Evolutionary conservation across 1,284 basidiomycete species (phyloP), one percentile per base, ranked within the genome.

Genomic region (Malassezia furfur): DNA sequence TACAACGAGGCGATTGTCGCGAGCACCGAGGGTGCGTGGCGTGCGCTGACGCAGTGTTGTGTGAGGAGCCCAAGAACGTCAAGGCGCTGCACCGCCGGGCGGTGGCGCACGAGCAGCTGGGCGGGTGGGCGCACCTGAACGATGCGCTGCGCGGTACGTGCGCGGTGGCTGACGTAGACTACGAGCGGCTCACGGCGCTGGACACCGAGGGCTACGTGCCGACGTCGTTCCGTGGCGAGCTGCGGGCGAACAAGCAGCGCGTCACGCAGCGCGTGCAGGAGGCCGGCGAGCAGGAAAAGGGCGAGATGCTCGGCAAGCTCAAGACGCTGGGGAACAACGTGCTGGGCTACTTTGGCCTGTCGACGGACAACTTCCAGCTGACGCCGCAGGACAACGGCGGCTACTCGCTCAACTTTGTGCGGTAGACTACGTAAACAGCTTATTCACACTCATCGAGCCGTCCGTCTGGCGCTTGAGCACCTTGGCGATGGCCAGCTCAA

Each of bases 401-500:
- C 0, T 96, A 96, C 78, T 87, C 85, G 1, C 83, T 96, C 81
- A 87, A 89, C 65, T 96, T 96, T 50, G 28, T 34, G 40, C 30
- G 17, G 28, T 52, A 48, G 38, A 28, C 57, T 70, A 77, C 45
- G 73, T 76, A 64, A 75, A 77, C 52, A 77, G 69, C 68, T 77
- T 77, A 54, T 67, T 72, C 46, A 66, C 63, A 17, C 65, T 69
- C 41, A 71, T 76, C 57, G 68, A 66, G 36, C 68, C 64, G 37
- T 77, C 76, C 34, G 64, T 65, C 40, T 76, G 68, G 48, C 74
- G 73, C 55, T 74, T 67, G 41, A 63, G 85, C 81, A 78, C 76
- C 83, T 96, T 98, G 5, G 91, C 89, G 14, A 98, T 86, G 34
- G 91, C 91, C 78, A 96, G 90, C 80, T 96, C 91, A 70, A 98